These are phyloP conservation scores for Phytophthora pluvialis DNA, from an alignment of 352 stramenopile species.

Conservation along the genomic window DNA sequence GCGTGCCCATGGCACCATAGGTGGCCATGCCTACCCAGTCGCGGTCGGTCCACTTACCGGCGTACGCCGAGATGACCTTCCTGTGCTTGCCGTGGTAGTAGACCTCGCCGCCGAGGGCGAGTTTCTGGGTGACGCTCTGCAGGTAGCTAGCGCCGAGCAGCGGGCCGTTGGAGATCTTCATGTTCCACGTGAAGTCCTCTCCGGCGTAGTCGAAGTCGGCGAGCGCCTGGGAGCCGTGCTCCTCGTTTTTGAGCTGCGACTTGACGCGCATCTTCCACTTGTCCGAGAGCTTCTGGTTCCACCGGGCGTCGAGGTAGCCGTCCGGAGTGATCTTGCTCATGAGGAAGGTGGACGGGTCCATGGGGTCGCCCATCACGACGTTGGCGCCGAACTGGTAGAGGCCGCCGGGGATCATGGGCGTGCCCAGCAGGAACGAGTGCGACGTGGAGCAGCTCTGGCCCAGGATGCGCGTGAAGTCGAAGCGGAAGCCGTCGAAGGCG, in stretches of 20 bases:
- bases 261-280: conserved; percentile 89
- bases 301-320: conserved; percentile 84
- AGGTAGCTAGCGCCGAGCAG: conserved; percentile 87
- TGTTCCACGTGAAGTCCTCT: conserved; percentile 89
- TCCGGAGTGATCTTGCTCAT: conserved; percentile 90
- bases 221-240: conserved; percentile 79
- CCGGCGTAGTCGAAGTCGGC: conserved; percentile 85
- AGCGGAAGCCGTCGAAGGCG: conserved; percentile 88
- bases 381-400: conserved; percentile 91
- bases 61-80: conserved; percentile 87
- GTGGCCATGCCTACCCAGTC: conserved; percentile 79
- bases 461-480: conserved; percentile 87
- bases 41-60: conserved; percentile 78
- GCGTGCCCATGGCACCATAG: conserved; percentile 78
- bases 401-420: conserved; percentile 83
- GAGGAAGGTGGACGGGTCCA: conserved; percentile 84
- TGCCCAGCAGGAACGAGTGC: conserved; percentile 84
- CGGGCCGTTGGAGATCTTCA: conserved; percentile 91
- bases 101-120: conserved; percentile 81
- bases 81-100: conserved; percentile 91
- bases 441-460: conserved; percentile 84
- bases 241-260: conserved; percentile 84
- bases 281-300: conserved; percentile 78
- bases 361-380: conserved; percentile 73
- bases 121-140: conserved; percentile 83